Conservation (phyloP, 768 basidiomycete genomes). For the Mrakia frigida region DNA sequence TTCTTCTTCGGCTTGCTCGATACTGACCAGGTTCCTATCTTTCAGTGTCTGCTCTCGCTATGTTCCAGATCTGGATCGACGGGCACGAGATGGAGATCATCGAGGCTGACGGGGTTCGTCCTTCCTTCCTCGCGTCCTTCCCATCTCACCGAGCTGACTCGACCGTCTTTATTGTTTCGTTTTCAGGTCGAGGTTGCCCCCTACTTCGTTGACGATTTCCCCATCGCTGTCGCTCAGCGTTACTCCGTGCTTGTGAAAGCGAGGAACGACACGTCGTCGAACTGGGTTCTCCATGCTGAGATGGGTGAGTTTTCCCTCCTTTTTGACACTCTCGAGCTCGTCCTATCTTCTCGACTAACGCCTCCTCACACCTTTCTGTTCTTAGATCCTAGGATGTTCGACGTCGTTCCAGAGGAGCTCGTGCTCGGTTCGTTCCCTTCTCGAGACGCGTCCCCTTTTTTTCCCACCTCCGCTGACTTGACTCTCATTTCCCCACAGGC, state of each 20-base stretch:
- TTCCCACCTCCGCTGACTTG: neutral
- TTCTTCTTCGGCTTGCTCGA: neutral
- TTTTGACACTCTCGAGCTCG: too few relatives aligned
- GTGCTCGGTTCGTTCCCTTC: conserved; percentile 50
- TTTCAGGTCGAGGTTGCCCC: conserved; percentile 58
- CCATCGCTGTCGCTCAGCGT: conserved; percentile 82
- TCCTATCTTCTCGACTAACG: too few relatives aligned
- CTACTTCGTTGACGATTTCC: conserved; percentile 63
- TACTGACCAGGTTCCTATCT: too few relatives aligned
- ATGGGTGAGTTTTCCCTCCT: conserved; percentile 47
- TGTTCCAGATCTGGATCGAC: conserved; percentile 45
- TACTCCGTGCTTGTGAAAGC: conserved; percentile 90
- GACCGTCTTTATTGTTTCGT: neutral
- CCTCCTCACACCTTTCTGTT: too few relatives aligned
- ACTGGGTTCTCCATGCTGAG: conserved; percentile 86
- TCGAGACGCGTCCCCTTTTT: too few relatives aligned
- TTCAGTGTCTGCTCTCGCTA: conserved; percentile 33
- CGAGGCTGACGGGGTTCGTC: conserved; percentile 39
- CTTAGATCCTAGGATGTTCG: conserved; percentile 85
- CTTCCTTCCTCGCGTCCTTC: neutral
- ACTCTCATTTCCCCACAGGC: conserved; percentile 44
- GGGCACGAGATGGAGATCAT: conserved; percentile 48
- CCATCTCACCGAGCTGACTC: neutral
- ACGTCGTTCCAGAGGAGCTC: conserved; percentile 64
- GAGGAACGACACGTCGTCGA: conserved; percentile 71